These are phyloP conservation scores for Aspergillus panamensis DNA, from an alignment of 495 filamentous ascomycete species.

Conservation along the genomic window DNA sequence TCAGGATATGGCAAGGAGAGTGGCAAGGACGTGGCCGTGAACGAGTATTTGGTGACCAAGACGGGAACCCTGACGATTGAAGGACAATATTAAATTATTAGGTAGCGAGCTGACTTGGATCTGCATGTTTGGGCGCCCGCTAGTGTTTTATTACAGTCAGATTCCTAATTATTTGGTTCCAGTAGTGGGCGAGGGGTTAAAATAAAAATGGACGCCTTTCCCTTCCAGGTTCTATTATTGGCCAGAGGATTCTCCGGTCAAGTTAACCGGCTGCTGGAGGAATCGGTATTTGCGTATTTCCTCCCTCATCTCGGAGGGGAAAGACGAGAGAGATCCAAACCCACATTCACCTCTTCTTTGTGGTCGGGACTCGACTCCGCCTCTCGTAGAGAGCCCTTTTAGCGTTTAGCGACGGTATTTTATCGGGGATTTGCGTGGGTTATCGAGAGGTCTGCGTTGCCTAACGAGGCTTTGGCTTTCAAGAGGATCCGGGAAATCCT, in stretches of 20 bases:
- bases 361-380: no score
- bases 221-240: neutral
- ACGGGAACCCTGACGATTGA: constrained; percentile 64
- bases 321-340: no score
- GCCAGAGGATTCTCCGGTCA: neutral
- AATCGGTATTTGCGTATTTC: neutral
- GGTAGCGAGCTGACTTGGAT: neutral
- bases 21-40: constrained; percentile 66
- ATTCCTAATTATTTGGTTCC: neutral
- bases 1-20: constrained; percentile 74
- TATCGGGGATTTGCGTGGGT: no score
- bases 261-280: neutral
- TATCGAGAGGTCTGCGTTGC: no score
- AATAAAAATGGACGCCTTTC: neutral
- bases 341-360: no score
- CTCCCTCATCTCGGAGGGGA: no score
- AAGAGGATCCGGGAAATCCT: no score
- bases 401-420: no score
- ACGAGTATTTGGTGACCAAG: constrained; percentile 70
- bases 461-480: no score
- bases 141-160: no score
- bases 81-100: constrained; percentile 46
- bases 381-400: no score
- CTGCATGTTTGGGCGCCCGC: neutral
- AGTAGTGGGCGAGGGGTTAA: neutral